These are phyloP conservation scores for Cladosporium sp. DNA, from an alignment of 2,329 filamentous ascomycete species.

Conservation along the genomic window DNA sequence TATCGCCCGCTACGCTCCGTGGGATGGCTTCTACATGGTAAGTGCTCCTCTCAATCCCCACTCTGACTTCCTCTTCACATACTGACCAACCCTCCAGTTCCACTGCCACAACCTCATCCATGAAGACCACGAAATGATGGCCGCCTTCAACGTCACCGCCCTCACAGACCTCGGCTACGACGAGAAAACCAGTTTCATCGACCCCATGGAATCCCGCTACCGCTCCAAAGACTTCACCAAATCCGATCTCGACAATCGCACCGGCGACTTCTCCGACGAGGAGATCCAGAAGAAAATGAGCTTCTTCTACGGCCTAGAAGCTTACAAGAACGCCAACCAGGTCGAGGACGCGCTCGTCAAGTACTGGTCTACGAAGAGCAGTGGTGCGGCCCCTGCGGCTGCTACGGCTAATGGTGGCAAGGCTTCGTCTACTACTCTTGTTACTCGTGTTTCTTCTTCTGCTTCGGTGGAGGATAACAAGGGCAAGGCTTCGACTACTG, in stretches of 20 bases:
- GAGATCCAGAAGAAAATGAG: slow-evolving; percentile 28
- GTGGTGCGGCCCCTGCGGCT: neutral
- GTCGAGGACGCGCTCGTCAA: slow-evolving; percentile 27
- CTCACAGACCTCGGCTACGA: slow-evolving; percentile 31
- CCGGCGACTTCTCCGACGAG: slow-evolving; percentile 16
- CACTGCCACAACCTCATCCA: slow-evolving; percentile 43
- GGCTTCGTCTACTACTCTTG: too few relatives aligned
- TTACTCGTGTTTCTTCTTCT: too few relatives aligned
- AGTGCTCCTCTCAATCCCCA: slow-evolving; percentile 33
- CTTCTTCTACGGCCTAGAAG: slow-evolving; percentile 29
- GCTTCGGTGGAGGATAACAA: too few relatives aligned
- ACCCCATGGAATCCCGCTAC: slow-evolving; percentile 20
- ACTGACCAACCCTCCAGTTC: slow-evolving; percentile 19
- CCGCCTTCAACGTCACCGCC: slow-evolving; percentile 39
- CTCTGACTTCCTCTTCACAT: too few relatives aligned
- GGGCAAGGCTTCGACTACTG: neutral
- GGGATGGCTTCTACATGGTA: slow-evolving; percentile 47
- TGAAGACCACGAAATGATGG: slow-evolving; percentile 43
- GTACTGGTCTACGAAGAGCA: slow-evolving; percentile 21
- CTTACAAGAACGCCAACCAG: slow-evolving; percentile 25
- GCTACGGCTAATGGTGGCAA: neutral
- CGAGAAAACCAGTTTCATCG: slow-evolving; percentile 25
- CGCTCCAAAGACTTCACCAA: slow-evolving; percentile 21
- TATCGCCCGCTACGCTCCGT: slow-evolving; percentile 48
- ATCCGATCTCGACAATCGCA: slow-evolving; percentile 1